Evolutionary conservation across 2,329 filamentous ascomycete species (phyloP).

Genomic region (Ceratocystiopsis brevicomis): DNA sequence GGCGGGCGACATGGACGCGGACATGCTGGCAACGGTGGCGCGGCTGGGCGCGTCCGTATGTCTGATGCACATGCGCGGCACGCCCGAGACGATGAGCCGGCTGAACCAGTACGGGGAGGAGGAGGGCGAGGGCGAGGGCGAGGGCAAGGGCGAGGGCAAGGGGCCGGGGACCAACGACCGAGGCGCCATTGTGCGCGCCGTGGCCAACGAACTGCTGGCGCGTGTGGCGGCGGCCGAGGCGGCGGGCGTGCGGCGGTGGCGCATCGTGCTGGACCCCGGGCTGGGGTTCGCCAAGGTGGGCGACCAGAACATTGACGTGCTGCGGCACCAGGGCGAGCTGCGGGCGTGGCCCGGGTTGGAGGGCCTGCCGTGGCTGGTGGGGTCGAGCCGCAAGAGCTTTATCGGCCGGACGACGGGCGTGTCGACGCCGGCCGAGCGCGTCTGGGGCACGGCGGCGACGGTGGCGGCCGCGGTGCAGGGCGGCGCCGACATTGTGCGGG

Average conservation of each 20-base stretch:
- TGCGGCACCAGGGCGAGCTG: slow-evolving; percentile 48
- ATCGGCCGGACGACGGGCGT: slow-evolving; percentile 69
- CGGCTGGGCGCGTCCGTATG: slow-evolving; percentile 58
- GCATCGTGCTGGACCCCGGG: slow-evolving; percentile 84
- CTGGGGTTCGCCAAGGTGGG: slow-evolving; percentile 81
- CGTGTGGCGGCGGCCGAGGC: slow-evolving; percentile 57
- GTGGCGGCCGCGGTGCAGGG: slow-evolving; percentile 71
- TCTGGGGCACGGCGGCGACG: slow-evolving; percentile 75
- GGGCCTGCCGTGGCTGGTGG: slow-evolving; percentile 73
- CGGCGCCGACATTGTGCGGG: slow-evolving; percentile 77
- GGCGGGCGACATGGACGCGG: slow-evolving; percentile 55
- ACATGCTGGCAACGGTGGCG: slow-evolving; percentile 69
- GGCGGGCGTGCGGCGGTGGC: slow-evolving; percentile 77
- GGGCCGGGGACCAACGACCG: too few species aligned
- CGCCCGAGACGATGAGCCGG: slow-evolving; percentile 59
- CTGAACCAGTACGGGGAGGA: slow-evolving; percentile 38
- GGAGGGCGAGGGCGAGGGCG: too few species aligned
- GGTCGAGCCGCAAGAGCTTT: slow-evolving; percentile 77
- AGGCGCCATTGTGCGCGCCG: slow-evolving; percentile 39
- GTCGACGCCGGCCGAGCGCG: slow-evolving; percentile 46
- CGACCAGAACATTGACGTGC: slow-evolving; percentile 62
- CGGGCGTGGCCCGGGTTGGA: slow-evolving; percentile 43
- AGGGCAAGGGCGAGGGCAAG: neutral
- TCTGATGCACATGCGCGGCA: slow-evolving; percentile 89
- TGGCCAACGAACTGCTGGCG: slow-evolving; percentile 47